phyloP scores from a whole-genome alignment of 768 basidiomycete genomes.

The Kwoniella dendrophila region DNA sequence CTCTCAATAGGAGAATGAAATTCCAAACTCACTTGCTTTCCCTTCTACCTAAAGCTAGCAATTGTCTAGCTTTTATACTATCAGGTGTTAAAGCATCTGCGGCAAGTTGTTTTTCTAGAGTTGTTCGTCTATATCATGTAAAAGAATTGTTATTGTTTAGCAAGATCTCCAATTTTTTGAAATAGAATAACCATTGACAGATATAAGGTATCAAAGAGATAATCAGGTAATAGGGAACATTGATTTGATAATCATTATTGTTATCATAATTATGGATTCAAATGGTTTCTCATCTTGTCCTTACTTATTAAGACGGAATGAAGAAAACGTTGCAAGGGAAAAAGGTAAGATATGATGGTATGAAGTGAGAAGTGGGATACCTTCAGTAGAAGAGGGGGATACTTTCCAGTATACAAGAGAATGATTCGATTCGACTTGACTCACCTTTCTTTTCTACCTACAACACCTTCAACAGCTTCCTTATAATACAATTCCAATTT shows the following conservation, averaged over 20 bases:
- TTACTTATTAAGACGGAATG: not conserved
- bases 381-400: too few relatives aligned
- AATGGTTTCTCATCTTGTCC: constrained; percentile 8
- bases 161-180: too few relatives aligned
- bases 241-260: constrained; percentile 2
- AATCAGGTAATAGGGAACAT: constrained; percentile 17
- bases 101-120: constrained; percentile 48
- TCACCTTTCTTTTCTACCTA: constrained; percentile 88
- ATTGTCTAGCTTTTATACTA: constrained; percentile 46
- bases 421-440: constrained; percentile 22
- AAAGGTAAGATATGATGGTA: not conserved
- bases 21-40: constrained; percentile 50
- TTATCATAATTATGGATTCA: constrained; percentile 4
- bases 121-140: constrained; percentile 37
- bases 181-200: too few relatives aligned
- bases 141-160: not conserved
- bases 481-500: constrained; percentile 97
- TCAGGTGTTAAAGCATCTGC: constrained; percentile 50
- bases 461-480: constrained; percentile 90
- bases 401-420: not conserved
- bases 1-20: too few relatives aligned
- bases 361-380: not conserved
- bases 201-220: not conserved
- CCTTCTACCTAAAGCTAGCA: constrained; percentile 49
- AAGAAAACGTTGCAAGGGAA: not conserved